A percentile compares a stretch with the other conserved stretches of the same genome.
These are phyloP conservation scores for Coniella vitis DNA, from an alignment of 2,329 filamentous ascomycete species.

Conservation along the genomic window DNA sequence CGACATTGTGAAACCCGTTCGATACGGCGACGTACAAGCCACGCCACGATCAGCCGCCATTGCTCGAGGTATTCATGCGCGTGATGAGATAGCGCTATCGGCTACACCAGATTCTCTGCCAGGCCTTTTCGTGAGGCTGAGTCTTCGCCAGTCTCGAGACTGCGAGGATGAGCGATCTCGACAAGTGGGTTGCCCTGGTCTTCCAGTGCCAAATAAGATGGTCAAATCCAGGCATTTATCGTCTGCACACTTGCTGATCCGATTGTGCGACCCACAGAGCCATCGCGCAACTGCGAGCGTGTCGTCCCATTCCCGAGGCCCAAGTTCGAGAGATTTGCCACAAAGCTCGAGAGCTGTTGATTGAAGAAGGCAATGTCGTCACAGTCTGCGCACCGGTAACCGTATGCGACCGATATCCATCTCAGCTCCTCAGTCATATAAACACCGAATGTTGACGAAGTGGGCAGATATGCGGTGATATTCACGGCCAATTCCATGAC, in stretches of 20 bases:
- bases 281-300: conserved; percentile 91
- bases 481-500: conserved; percentile 94
- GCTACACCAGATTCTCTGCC: not conserved
- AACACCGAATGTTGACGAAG: conserved; percentile 2
- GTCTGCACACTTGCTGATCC: too few relatives aligned
- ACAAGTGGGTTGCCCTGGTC: conserved; percentile 79
- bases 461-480: conserved; percentile 84
- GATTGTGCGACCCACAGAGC: conserved; percentile 50
- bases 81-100: conserved; percentile 8
- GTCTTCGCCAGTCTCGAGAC: conserved; percentile 7
- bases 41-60: not conserved
- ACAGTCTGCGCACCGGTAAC: conserved; percentile 92
- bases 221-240: too few relatives aligned
- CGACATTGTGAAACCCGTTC: not conserved
- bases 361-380: conserved; percentile 96
- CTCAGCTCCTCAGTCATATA: too few relatives aligned
- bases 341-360: conserved; percentile 90
- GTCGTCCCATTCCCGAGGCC: conserved; percentile 88
- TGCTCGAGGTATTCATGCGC: not conserved
- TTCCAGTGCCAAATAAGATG: too few relatives aligned
- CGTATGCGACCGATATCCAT: conserved; percentile 44
- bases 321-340: conserved; percentile 96
- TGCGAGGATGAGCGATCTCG: conserved; percentile 9
- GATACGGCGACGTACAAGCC: not conserved
- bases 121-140: conserved; percentile 9